Conservation (phyloP, 2,329 filamentous ascomycete species). For the Colletotrichum sp. region DNA sequence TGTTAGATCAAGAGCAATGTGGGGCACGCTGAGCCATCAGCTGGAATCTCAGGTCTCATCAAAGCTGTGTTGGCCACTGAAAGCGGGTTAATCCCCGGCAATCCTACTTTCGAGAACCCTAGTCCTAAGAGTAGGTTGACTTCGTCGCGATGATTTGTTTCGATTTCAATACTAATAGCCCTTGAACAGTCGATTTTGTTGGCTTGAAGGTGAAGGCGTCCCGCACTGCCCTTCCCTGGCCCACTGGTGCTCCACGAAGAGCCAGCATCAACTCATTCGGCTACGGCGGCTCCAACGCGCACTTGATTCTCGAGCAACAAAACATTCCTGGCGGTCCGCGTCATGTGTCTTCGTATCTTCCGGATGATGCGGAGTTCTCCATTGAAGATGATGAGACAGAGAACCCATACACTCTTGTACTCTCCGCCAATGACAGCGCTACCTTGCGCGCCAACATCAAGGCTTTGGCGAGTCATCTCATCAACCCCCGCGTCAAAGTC, state of each 20-base stretch:
- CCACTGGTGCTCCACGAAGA: constrained; percentile 12
- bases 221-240: not conserved
- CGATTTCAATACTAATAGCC: not conserved
- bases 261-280: constrained; percentile 39
- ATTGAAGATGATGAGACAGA: not conserved
- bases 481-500: constrained; percentile 28
- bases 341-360: not conserved
- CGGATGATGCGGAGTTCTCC: not conserved
- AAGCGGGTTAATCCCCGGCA: constrained; percentile 29
- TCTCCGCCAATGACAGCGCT: not conserved
- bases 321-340: not conserved
- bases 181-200: not conserved
- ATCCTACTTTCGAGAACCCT: constrained; percentile 18
- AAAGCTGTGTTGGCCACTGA: constrained; percentile 32
- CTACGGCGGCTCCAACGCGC: constrained; percentile 38
- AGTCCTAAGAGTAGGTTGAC: constrained; percentile 42
- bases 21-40: constrained; percentile 33
- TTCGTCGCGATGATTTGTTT: not conserved
- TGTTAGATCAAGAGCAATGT: constrained; percentile 33
- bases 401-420: constrained; percentile 20
- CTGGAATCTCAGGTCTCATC: constrained; percentile 31
- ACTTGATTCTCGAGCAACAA: constrained; percentile 26
- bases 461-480: not conserved
- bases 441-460: not conserved
- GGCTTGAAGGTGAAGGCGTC: not conserved